These are phyloP conservation scores for Chlamydomonas schloesseri DNA, from an alignment of 139 green algal species.

Conservation along the genomic window DNA sequence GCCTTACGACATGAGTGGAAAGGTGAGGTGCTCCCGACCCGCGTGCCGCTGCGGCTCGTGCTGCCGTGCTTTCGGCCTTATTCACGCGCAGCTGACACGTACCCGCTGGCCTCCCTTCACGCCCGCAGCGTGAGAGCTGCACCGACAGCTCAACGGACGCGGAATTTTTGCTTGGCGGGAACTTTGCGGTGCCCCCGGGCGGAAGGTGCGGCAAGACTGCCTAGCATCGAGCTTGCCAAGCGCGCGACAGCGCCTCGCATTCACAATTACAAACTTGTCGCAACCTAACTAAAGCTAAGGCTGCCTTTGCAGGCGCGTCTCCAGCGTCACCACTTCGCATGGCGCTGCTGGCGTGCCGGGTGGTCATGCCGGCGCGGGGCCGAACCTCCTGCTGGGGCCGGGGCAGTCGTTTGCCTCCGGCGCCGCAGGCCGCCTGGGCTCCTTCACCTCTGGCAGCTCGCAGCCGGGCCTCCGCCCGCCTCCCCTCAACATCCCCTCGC, in stretches of 20 bases:
- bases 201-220: neutral
- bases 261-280: neutral
- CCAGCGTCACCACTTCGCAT: conserved; percentile 17
- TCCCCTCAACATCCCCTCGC: neutral
- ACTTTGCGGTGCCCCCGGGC: neutral
- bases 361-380: neutral
- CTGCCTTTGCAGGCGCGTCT: neutral
- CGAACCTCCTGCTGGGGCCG: too few species aligned
- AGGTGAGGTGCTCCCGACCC: too few species aligned
- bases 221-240: too few species aligned
- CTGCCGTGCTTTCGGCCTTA: too few species aligned
- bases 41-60: too few species aligned
- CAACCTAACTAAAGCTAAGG: neutral
- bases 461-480: neutral
- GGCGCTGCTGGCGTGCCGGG: neutral
- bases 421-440: neutral
- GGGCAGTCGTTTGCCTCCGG: neutral
- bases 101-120: too few species aligned
- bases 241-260: too few species aligned
- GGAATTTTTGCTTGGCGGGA: neutral
- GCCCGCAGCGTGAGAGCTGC: conserved; percentile 17
- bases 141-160: conserved; percentile 32
- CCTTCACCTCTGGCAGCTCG: neutral
- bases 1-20: neutral
- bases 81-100: neutral